These are phyloP conservation scores for Eruca vesicaria DNA, from an alignment of 441 rosid species.

Conservation along the genomic window DNA sequence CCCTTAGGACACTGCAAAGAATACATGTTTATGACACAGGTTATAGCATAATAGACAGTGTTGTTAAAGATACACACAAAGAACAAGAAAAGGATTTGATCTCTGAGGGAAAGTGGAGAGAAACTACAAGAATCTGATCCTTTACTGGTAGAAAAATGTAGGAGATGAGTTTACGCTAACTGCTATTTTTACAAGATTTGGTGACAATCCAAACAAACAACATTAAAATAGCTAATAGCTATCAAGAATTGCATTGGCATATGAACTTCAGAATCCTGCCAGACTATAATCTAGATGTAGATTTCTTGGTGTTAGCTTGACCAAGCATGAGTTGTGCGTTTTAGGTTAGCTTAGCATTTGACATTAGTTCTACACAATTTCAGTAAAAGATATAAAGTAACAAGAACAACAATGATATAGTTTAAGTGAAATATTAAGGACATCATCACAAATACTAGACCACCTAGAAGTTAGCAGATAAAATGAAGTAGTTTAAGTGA, in stretches of 20 bases:
- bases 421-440: not conserved
- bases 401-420: not conserved
- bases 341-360: not conserved
- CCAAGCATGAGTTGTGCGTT: not conserved
- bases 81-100: constrained; percentile 2
- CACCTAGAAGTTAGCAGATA: not conserved
- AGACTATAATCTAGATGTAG: not conserved
- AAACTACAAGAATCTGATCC: not conserved
- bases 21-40: not conserved
- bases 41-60: not conserved
- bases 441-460: constrained; percentile 6
- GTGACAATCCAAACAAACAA: not conserved
- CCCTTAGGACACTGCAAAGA: constrained; percentile 11
- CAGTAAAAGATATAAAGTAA: not conserved
- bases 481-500: not conserved
- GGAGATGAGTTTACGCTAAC: not conserved
- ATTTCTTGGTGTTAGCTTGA: not conserved
- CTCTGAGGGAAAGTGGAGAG: constrained; percentile 1
- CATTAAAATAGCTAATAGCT: not conserved
- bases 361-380: not conserved
- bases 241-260: not conserved
- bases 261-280: not conserved
- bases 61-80: not conserved
- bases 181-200: not conserved
- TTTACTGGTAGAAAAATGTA: not conserved